These are phyloP conservation scores for Pistacia vera DNA, from an alignment of 345 rosid species.

Conservation along the genomic window DNA sequence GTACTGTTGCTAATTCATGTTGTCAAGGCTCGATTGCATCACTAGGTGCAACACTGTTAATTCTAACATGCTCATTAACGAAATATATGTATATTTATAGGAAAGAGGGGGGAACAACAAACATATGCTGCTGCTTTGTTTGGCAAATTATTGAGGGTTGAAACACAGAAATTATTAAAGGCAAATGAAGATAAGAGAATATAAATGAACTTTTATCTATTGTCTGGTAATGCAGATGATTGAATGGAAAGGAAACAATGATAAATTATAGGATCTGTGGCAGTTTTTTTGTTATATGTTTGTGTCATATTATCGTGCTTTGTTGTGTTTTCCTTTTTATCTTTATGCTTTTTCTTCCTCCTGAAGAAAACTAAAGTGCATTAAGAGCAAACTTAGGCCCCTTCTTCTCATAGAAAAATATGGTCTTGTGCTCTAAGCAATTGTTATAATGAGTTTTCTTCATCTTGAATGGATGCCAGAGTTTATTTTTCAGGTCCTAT, in stretches of 20 bases:
- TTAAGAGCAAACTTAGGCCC: background rate
- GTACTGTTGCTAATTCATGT: background rate
- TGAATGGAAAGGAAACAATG: background rate
- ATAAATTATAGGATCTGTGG: no score
- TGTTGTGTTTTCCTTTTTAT: background rate
- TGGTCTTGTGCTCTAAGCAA: no score
- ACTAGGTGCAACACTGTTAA: background rate
- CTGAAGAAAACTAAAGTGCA: background rate
- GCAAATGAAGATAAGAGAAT: background rate
- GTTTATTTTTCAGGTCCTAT: no score
- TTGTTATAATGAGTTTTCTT: no score
- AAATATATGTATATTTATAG: no score
- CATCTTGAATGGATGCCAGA: no score
- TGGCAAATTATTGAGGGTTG: background rate
- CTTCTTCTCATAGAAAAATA: no score
- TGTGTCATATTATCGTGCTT: no score
- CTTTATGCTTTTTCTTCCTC: background rate
- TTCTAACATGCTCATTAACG: background rate
- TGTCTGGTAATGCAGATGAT: background rate
- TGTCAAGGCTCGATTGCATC: background rate
- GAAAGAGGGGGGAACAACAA: background rate
- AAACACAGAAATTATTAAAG: background rate
- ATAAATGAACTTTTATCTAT: no score
- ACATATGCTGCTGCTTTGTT: background rate
- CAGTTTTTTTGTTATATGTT: background rate